phyloP scores from a whole-genome alignment of 1,284 basidiomycete species.

The Kwoniella shivajii region DNA sequence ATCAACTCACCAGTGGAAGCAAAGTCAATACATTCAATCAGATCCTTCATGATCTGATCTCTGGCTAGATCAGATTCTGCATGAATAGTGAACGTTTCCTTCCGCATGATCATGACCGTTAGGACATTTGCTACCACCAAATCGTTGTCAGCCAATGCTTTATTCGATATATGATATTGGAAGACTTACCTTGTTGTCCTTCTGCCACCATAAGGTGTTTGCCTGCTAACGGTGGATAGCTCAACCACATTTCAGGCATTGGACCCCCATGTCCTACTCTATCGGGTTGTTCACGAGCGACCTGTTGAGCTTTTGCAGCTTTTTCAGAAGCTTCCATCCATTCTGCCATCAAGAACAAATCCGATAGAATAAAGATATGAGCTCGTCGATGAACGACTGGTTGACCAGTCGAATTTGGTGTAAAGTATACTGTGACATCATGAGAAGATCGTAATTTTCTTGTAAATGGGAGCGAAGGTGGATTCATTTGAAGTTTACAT shows the following conservation, averaged over 20 bases:
- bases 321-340: slow-evolving; percentile 71
- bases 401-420: slow-evolving; percentile 70
- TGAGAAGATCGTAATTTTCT: slow-evolving; percentile 75
- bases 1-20: slow-evolving; percentile 66
- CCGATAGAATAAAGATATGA: slow-evolving; percentile 86
- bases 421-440: slow-evolving; percentile 76
- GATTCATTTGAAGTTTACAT: slow-evolving; percentile 87
- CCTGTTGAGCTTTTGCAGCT: slow-evolving; percentile 48
- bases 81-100: slow-evolving; percentile 77
- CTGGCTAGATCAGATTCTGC: slow-evolving; percentile 66
- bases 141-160: too few species aligned
- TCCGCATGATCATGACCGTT: slow-evolving; percentile 81
- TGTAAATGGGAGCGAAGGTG: slow-evolving; percentile 76
- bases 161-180: neutral
- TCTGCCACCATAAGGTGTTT: slow-evolving; percentile 82
- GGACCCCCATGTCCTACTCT: slow-evolving; percentile 55
- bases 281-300: slow-evolving; percentile 47
- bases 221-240: slow-evolving; percentile 93
- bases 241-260: slow-evolving; percentile 84
- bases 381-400: slow-evolving; percentile 75
- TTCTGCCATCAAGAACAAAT: slow-evolving; percentile 87
- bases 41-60: slow-evolving; percentile 70
- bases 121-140: slow-evolving; percentile 74
- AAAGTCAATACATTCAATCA: slow-evolving; percentile 82
- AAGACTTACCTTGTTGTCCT: slow-evolving; percentile 56